phyloP scores from a whole-genome alignment of 2,329 filamentous ascomycete species.

The Aspergillus candidus region DNA sequence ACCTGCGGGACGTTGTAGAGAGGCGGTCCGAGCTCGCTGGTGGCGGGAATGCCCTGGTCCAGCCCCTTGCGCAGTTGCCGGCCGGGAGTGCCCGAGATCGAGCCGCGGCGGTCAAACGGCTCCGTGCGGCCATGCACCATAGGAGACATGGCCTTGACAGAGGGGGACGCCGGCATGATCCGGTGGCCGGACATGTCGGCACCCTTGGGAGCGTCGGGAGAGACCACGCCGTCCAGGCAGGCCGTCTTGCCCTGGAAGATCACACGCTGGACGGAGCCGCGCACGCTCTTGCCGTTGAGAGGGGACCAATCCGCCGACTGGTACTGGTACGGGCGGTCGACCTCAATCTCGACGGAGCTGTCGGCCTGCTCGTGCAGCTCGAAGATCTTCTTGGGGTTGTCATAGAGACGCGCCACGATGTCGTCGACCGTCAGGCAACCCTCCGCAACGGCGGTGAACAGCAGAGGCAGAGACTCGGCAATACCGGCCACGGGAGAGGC shows the following conservation, averaged over 20 bases:
- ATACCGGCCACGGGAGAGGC: slow-evolving; percentile 61
- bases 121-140: slow-evolving; percentile 34
- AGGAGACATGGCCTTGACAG: slow-evolving; percentile 47
- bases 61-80: slow-evolving; percentile 22
- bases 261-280: slow-evolving; percentile 66
- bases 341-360: slow-evolving; percentile 66
- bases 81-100: slow-evolving; percentile 33
- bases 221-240: slow-evolving; percentile 65
- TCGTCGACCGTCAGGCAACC: slow-evolving; percentile 69
- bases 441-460: slow-evolving; percentile 69
- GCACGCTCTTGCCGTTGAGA: slow-evolving; percentile 62
- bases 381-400: slow-evolving; percentile 75
- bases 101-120: slow-evolving; percentile 33
- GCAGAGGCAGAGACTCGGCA: slow-evolving; percentile 64
- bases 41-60: slow-evolving; percentile 23
- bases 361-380: slow-evolving; percentile 75
- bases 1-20: slow-evolving; percentile 48
- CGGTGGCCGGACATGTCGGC: slow-evolving; percentile 70
- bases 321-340: slow-evolving; percentile 64
- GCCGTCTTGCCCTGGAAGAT: slow-evolving; percentile 69
- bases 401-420: slow-evolving; percentile 63
- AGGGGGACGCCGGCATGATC: slow-evolving; percentile 48
- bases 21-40: slow-evolving; percentile 35
- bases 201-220: slow-evolving; percentile 53
- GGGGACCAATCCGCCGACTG: slow-evolving; percentile 59